Evolutionary conservation across 2,329 filamentous ascomycete genomes (phyloP).

Genomic region (Claviceps sp.): DNA sequence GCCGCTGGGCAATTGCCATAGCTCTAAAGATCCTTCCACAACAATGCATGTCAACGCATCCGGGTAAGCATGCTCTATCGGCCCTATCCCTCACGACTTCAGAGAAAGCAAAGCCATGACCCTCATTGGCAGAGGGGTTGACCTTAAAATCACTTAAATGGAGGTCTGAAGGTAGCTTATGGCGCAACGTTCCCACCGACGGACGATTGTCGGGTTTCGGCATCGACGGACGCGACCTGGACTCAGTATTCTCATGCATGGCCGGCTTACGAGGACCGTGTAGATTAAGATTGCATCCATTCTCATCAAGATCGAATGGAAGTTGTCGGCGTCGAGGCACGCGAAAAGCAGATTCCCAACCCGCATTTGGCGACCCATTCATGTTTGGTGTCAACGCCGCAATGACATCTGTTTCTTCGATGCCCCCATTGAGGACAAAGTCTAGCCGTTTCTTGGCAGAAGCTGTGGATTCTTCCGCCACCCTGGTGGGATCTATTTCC

Average conservation of each 20-base stretch:
- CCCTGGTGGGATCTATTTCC: neutral
- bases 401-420: neutral
- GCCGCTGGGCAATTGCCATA: constrained; percentile 44
- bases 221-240: neutral
- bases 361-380: neutral
- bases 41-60: constrained; percentile 63
- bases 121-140: constrained; percentile 60
- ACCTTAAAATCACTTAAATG: constrained; percentile 65
- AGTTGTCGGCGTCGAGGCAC: constrained; percentile 29
- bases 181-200: constrained; percentile 32
- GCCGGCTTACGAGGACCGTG: neutral
- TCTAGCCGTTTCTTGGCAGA: constrained; percentile 18
- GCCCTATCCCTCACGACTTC: constrained; percentile 61
- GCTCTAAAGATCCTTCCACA: constrained; percentile 59
- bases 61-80: constrained; percentile 56
- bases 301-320: constrained; percentile 22
- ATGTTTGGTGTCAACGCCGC: neutral
- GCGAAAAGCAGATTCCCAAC: constrained; percentile 9
- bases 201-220: neutral
- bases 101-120: constrained; percentile 57
- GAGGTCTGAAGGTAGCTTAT: constrained; percentile 43
- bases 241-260: neutral
- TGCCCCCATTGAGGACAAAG: constrained; percentile 18
- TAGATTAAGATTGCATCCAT: constrained; percentile 6
- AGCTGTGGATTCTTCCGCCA: neutral